Evolutionary conservation across 2,329 filamentous ascomycete species (phyloP).

Genomic region (Cladosporium sphaerospermum): DNA sequence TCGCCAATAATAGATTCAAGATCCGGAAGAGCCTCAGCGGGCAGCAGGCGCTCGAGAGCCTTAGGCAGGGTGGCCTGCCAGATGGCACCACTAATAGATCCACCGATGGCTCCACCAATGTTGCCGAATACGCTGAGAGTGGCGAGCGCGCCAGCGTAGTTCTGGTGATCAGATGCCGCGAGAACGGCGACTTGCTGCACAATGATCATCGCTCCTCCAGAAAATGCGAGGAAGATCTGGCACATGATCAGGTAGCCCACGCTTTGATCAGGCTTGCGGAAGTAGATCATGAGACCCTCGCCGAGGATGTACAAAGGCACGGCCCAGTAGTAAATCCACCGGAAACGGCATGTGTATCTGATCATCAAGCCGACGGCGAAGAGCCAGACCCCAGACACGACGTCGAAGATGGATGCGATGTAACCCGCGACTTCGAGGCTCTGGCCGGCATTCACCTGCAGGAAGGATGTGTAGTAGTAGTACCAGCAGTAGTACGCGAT

Average conservation of each 20-base stretch:
- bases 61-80: constrained; percentile 27
- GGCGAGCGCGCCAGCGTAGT: constrained; percentile 33
- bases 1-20: constrained; percentile 27
- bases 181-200: constrained; percentile 32
- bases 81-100: constrained; percentile 29
- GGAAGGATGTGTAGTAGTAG: constrained; percentile 39
- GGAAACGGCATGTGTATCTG: constrained; percentile 45
- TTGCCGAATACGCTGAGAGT: constrained; percentile 28
- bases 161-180: constrained; percentile 28
- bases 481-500: constrained; percentile 41
- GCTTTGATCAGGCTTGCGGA: constrained; percentile 26
- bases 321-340: constrained; percentile 27
- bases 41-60: constrained; percentile 37
- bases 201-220: constrained; percentile 25
- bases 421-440: constrained; percentile 32
- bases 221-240: constrained; percentile 34
- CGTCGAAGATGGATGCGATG: constrained; percentile 34
- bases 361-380: constrained; percentile 28
- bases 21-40: constrained; percentile 30
- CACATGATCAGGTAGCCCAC: constrained; percentile 36
- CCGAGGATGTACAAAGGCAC: constrained; percentile 29
- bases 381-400: constrained; percentile 26
- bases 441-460: constrained; percentile 43
- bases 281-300: constrained; percentile 30
- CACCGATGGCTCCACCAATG: constrained; percentile 31